These are phyloP conservation scores for Starmerella floris DNA, from an alignment of 805 yeast species.

Conservation along the genomic window DNA sequence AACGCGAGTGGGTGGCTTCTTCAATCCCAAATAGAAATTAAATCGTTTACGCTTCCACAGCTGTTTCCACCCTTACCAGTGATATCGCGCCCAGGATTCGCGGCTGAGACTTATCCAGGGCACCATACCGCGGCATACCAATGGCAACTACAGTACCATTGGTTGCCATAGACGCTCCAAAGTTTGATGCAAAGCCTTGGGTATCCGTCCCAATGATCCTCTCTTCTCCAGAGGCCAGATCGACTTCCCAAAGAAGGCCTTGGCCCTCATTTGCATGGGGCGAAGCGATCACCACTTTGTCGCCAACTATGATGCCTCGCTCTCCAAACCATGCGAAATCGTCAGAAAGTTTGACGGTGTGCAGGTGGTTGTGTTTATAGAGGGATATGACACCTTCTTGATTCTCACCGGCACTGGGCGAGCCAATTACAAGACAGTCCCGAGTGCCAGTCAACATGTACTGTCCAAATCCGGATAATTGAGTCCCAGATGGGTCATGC, in stretches of 20 bases:
- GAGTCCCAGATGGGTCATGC: conserved; percentile 6
- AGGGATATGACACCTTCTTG: conserved; percentile 35
- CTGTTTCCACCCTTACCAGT: too few relatives aligned
- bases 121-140: conserved; percentile 24
- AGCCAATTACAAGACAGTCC: conserved; percentile 26
- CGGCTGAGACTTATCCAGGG: too few relatives aligned
- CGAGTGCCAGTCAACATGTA: conserved; percentile 19
- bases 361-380: conserved; percentile 24
- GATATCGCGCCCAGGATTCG: too few relatives aligned
- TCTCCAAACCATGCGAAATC: conserved; percentile 28
- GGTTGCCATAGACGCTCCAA: conserved; percentile 32
- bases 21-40: too few relatives aligned
- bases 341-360: conserved; percentile 10
- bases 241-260: conserved; percentile 38
- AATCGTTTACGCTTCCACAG: too few relatives aligned
- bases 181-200: conserved; percentile 28
- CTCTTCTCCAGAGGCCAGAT: conserved; percentile 22
- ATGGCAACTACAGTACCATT: conserved; percentile 15
- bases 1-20: too few relatives aligned
- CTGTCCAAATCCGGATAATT: conserved; percentile 24
- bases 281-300: conserved; percentile 29
- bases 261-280: conserved; percentile 32
- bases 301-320: conserved; percentile 22
- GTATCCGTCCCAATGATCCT: conserved; percentile 22
- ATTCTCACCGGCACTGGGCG: conserved; percentile 20